Evolutionary conservation across 768 basidiomycete genomes (phyloP).

Genomic region (Hebeloma cylindrosporum): DNA sequence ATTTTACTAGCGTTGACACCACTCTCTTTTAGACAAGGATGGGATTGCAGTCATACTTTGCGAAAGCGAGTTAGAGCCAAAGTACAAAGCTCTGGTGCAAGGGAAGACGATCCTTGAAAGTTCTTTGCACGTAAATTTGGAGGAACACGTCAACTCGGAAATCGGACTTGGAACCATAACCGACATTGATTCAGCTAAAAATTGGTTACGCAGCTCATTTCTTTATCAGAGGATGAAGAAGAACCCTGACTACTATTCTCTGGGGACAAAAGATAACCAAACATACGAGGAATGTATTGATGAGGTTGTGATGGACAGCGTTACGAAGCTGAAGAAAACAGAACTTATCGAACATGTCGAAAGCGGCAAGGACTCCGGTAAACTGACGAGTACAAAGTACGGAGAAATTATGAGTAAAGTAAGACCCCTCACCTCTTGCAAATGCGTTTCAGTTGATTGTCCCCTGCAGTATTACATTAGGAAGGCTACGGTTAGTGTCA

Average conservation of each 20-base stretch:
- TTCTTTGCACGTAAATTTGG: constrained; percentile 75
- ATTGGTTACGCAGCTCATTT: constrained; percentile 86
- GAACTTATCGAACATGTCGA: constrained; percentile 51
- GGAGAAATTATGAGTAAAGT: constrained; percentile 91
- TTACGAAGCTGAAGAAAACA: constrained; percentile 58
- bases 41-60: constrained; percentile 85
- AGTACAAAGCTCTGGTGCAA: constrained; percentile 68
- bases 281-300: constrained; percentile 74
- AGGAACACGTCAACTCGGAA: constrained; percentile 94
- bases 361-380: constrained; percentile 34
- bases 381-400: constrained; percentile 65
- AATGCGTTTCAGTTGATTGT: constrained; percentile 3
- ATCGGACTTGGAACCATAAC: constrained; percentile 85
- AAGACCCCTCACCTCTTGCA: constrained; percentile 6
- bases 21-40: constrained; percentile 58
- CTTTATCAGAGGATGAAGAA: constrained; percentile 81
- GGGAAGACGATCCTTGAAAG: constrained; percentile 84
- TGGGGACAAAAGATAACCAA: constrained; percentile 47
- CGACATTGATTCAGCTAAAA: constrained; percentile 63
- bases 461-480: constrained; percentile 71
- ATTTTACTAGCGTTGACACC: background rate
- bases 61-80: constrained; percentile 65
- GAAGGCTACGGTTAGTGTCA: constrained; percentile 54
- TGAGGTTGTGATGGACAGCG: constrained; percentile 68
- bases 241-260: constrained; percentile 77